Conservation (phyloP, 805 yeast genomes). For the Blastobotrys americana region DNA sequence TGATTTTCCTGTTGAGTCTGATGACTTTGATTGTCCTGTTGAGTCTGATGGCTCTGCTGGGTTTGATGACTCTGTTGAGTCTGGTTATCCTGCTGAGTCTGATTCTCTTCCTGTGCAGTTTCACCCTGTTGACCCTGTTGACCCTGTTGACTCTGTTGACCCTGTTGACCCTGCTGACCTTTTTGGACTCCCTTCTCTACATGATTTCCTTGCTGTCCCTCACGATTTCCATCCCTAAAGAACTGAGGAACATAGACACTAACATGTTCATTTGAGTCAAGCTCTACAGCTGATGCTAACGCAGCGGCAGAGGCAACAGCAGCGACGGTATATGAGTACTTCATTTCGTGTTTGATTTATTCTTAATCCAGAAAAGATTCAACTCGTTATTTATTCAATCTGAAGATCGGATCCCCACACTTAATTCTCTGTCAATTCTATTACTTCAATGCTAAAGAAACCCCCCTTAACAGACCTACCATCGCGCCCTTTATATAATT, state of each 20-base stretch:
- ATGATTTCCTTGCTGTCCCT: conserved; percentile 5
- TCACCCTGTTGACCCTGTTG: not conserved
- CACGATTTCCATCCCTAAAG: conserved; percentile 8
- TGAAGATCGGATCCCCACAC: no score
- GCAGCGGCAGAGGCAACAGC: conserved; percentile 5
- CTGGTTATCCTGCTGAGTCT: conserved; percentile 5
- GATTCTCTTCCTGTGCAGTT: not conserved
- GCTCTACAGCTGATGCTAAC: conserved; percentile 3
- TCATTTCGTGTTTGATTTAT: no score
- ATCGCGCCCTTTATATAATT: no score
- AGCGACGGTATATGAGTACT: conserved; percentile 3
- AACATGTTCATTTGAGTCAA: not conserved
- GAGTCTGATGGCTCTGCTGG: no score
- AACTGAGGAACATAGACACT: not conserved
- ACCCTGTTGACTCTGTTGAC: not conserved
- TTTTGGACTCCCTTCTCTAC: not conserved
- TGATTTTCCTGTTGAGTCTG: not conserved
- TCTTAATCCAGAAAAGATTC: no score
- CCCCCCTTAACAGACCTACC: no score
- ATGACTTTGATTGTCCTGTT: not conserved
- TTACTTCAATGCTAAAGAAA: no score
- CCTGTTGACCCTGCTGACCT: conserved; percentile 1
- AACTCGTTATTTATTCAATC: no score
- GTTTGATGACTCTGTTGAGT: conserved; percentile 3
- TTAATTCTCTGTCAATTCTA: no score